These are phyloP conservation scores for Backusella morwellensis DNA, from an alignment of 192 early-diverging fungal genomes.

Conservation along the genomic window DNA sequence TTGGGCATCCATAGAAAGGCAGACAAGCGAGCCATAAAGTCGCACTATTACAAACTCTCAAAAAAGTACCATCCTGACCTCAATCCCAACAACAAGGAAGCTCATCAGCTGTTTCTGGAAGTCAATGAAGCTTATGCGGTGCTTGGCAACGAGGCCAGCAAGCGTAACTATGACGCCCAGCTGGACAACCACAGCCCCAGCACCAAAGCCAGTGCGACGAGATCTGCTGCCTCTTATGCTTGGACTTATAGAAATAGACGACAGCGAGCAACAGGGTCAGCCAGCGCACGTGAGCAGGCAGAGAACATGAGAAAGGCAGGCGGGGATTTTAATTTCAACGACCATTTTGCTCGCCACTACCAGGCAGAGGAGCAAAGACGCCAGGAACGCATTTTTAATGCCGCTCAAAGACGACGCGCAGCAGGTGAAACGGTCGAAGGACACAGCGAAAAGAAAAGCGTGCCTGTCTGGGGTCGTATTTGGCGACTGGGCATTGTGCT, in stretches of 20 bases:
- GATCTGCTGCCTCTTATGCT: constrained; percentile 9
- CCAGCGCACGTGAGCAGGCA: constrained; percentile 35
- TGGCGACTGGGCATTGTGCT: constrained; percentile 12
- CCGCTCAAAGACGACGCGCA: constrained; percentile 17
- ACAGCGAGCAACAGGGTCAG: constrained; percentile 21
- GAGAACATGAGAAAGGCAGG: not conserved
- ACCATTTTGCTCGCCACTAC: constrained; percentile 31
- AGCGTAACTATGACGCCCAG: constrained; percentile 76
- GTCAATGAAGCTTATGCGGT: constrained; percentile 88
- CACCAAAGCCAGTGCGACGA: constrained; percentile 14
- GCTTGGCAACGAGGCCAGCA: constrained; percentile 65
- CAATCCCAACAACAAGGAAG: constrained; percentile 65
- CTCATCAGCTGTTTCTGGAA: constrained; percentile 68
- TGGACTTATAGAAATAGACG: constrained; percentile 14
- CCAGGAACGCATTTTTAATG: constrained; percentile 11
- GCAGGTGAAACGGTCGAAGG: constrained; percentile 17
- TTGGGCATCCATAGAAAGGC: constrained; percentile 38
- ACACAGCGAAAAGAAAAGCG: not conserved
- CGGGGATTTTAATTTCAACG: constrained; percentile 17
- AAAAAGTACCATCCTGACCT: constrained; percentile 85
- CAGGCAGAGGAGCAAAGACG: constrained; percentile 32
- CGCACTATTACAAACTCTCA: constrained; percentile 70
- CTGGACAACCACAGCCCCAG: constrained; percentile 17
- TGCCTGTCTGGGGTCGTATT: not conserved
- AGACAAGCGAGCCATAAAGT: constrained; percentile 59